Base-by-base conservation (phyloP, 805 yeast species). In the Teunomyces aglyptinius region DNA sequence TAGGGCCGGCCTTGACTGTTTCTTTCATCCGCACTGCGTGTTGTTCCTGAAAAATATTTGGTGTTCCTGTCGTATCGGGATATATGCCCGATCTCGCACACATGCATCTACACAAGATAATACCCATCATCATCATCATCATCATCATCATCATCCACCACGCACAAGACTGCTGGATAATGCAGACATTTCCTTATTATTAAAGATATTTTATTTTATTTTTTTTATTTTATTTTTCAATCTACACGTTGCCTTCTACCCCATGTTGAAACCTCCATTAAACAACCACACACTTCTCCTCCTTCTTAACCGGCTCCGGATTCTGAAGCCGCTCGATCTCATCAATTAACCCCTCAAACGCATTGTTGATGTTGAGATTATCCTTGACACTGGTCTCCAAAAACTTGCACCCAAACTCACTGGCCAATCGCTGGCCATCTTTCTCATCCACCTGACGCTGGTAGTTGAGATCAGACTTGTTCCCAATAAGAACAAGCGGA, bases 391-490 rank as follows among this genome's bases (percentile, higher is more conserved):
- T 68, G 39, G 81, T 75, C 58, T 78, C 83, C 41, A 75, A 57
- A 50, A 69, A 77, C 38, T 67, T 65, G 49, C 79, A 72, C 24
- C 72, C 70, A 51, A 76, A 77, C 48, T 67, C 65, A 39, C 61
- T 55, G 3, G 80, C 77, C 52, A 77, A 57, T 20, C 60, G 62
- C 56, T 63, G 57, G 10, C 77, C 77, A 65, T 49, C 65, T 11
- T 50, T 42, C 12, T 49, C 72, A 11, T 80, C 68, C 12, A 85
- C 86, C 50, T 92, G 78, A 56, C 85, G 83, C 51, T 78, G 77
- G 44, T 61, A 63, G 50, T 78, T 77, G 43, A 87, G 70, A 63
- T 87, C 95, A 42, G 79, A 68, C 65, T 88, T 87, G 65, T 87
- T 87, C 11, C 94, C 96, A 39, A 48, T 54, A 43, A 78, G 64